Conservation (phyloP, 2,329 filamentous ascomycete genomes). For the Alternaria gaisen region DNA sequence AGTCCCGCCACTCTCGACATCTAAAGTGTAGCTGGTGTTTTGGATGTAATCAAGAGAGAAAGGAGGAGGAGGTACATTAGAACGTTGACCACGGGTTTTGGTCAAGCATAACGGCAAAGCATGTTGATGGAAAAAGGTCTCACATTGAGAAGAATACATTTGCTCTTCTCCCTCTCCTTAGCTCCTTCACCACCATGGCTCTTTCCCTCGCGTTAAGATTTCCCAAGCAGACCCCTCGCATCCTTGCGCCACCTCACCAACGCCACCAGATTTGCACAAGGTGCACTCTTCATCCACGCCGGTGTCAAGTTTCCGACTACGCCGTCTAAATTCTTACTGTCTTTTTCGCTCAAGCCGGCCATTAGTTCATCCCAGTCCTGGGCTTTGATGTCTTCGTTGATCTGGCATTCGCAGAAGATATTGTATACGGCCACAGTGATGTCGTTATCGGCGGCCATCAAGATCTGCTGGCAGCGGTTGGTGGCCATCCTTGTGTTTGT, state of each 20-base stretch:
- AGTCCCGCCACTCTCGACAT: background rate
- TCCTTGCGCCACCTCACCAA: background rate
- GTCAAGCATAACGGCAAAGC: too few species aligned
- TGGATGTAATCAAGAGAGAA: background rate
- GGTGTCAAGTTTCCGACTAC: background rate
- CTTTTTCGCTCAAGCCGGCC: background rate
- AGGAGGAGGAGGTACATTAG: too few species aligned
- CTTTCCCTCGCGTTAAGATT: fast-evolving
- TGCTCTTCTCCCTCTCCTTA: background rate
- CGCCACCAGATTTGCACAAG: background rate
- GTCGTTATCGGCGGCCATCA: background rate
- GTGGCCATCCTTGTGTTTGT: background rate
- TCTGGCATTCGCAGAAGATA: background rate
- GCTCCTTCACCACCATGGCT: background rate
- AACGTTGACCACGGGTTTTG: too few species aligned
- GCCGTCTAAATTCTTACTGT: background rate
- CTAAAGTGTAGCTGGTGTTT: background rate
- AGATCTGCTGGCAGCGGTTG: background rate
- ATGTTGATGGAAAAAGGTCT: background rate
- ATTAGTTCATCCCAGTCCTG: background rate
- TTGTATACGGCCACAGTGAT: background rate
- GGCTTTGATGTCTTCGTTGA: background rate
- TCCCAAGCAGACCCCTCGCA: background rate
- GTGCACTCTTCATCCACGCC: background rate
- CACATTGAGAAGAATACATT: background rate